A percentile compares a stretch with the other conserved stretches of the same genome.
Evolutionary conservation across 345 rosid genomes (phyloP).

Genomic region (Lumnitzera littorea): DNA sequence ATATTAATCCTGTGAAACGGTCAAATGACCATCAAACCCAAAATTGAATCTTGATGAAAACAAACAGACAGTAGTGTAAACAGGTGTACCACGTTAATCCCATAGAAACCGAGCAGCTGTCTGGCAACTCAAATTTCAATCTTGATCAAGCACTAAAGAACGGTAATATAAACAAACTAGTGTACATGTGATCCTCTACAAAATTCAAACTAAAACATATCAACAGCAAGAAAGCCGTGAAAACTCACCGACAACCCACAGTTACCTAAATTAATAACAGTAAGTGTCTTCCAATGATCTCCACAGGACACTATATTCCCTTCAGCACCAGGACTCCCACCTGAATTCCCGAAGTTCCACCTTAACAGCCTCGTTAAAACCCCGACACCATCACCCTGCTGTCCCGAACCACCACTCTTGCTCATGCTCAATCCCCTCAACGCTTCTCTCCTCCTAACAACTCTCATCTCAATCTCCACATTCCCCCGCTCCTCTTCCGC

Average conservation of each 20-base stretch:
- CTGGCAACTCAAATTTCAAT: neutral
- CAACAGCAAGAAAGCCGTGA: neutral
- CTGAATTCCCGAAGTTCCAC: conserved; percentile 34
- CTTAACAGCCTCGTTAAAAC: conserved; percentile 63
- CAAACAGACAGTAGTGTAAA: neutral
- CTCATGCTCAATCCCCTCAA: conserved; percentile 56
- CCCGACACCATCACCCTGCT: conserved; percentile 79
- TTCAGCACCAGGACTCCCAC: conserved; percentile 23
- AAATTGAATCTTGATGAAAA: neutral
- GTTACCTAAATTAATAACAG: conserved; percentile 66
- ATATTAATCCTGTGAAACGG: too few relatives aligned
- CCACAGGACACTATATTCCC: conserved; percentile 29
- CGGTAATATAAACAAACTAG: neutral
- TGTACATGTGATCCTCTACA: neutral
- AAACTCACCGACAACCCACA: conserved; percentile 57
- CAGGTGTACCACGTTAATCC: neutral
- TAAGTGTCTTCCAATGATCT: conserved; percentile 77
- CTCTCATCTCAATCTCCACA: conserved; percentile 68
- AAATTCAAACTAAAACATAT: conserved; percentile 1
- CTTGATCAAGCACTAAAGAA: too few relatives aligned
- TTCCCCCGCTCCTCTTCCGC: conserved; percentile 22
- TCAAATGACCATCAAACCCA: neutral
- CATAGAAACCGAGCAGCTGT: neutral
- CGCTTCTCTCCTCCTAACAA: conserved; percentile 77
- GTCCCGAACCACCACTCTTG: conserved; percentile 70